phyloP scores from a whole-genome alignment of 495 filamentous ascomycete species.

The Penicillium turbatum region DNA sequence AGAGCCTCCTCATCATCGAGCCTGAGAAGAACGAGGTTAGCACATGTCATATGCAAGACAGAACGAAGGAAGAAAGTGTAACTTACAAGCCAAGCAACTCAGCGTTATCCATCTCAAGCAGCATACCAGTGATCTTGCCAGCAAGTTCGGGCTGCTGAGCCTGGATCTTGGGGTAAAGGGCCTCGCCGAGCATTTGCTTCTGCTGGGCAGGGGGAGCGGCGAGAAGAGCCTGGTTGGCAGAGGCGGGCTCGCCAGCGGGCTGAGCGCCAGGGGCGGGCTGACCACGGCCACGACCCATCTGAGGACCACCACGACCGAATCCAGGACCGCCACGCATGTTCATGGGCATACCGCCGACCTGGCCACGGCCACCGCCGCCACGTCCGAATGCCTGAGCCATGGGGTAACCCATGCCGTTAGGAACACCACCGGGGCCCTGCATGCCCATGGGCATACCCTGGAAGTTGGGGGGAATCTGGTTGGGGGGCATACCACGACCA shows the following conservation, averaged over 20 bases:
- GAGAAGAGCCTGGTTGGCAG: slow-evolving; percentile 41
- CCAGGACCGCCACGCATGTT: slow-evolving; percentile 68
- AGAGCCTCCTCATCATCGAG: slow-evolving; percentile 87
- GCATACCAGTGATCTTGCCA: slow-evolving; percentile 99
- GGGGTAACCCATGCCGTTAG: slow-evolving; percentile 52
- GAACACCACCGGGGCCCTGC: slow-evolving; percentile 55
- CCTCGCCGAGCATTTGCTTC: slow-evolving; percentile 97
- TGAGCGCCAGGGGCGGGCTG: slow-evolving; percentile 34
- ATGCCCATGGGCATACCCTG: slow-evolving; percentile 74
- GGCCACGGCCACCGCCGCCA: slow-evolving; percentile 70
- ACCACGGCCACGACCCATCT: slow-evolving; percentile 48
- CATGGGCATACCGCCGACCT: slow-evolving; percentile 71
- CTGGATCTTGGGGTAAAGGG: slow-evolving; percentile 96
- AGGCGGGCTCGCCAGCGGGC: slow-evolving; percentile 29
- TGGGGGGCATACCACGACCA: slow-evolving; percentile 71
- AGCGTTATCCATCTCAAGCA: slow-evolving; percentile 95
- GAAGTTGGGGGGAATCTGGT: slow-evolving; percentile 78
- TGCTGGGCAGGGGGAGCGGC: slow-evolving; percentile 64
- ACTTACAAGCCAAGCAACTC: slow-evolving; percentile 96
- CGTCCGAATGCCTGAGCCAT: slow-evolving; percentile 58
- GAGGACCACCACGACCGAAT: slow-evolving; percentile 49
- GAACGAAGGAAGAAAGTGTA: neutral
- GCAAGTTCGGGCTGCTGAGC: slow-evolving; percentile 88
- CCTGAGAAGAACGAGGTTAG: slow-evolving; percentile 45
- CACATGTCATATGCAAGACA: neutral